Evolutionary conservation across 352 stramenopile species (phyloP).

Genomic region (Globisporangium ultimum): DNA sequence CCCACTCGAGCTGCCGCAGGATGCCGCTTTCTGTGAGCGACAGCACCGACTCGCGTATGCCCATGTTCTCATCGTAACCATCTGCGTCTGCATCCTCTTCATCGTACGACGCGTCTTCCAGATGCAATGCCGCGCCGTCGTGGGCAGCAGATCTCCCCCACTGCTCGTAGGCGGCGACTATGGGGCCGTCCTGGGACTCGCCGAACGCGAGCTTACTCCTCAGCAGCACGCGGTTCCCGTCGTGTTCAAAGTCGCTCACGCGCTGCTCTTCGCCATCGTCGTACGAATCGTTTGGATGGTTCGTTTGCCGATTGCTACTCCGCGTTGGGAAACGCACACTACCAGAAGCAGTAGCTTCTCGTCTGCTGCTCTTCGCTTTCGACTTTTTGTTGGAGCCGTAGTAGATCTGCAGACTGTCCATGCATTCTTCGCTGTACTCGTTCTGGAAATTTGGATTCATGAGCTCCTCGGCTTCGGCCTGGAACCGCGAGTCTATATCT

Average conservation of each 20-base stretch:
- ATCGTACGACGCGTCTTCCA: conserved; percentile 13
- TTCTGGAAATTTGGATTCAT: conserved; percentile 82
- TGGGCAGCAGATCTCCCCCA: conserved; percentile 16
- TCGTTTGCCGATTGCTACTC: too few relatives aligned
- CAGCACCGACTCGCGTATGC: conserved; percentile 46
- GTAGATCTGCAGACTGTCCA: conserved; percentile 73
- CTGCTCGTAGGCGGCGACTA: conserved; percentile 15
- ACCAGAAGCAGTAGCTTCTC: too few relatives aligned
- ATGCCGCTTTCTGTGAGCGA: conserved; percentile 13
- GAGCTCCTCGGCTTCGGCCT: conserved; percentile 56
- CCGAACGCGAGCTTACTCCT: not conserved
- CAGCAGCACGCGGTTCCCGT: not conserved
- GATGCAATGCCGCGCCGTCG: conserved; percentile 18
- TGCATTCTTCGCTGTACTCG: conserved; percentile 78
- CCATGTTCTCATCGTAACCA: conserved; percentile 17
- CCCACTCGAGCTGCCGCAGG: too few relatives aligned
- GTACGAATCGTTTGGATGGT: too few relatives aligned
- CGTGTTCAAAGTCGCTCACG: conserved; percentile 4
- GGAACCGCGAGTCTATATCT: conserved; percentile 34
- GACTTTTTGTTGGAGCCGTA: conserved; percentile 34
- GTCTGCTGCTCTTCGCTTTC: conserved; percentile 17
- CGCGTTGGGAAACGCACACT: too few relatives aligned
- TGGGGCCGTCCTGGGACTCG: not conserved
- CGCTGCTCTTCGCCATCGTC: too few relatives aligned
- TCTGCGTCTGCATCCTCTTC: too few relatives aligned